A percentile compares a stretch with the other conserved stretches of the same genome.
phyloP scores from a whole-genome alignment of 495 filamentous ascomycete species.

The Glutinoglossum americanum region DNA sequence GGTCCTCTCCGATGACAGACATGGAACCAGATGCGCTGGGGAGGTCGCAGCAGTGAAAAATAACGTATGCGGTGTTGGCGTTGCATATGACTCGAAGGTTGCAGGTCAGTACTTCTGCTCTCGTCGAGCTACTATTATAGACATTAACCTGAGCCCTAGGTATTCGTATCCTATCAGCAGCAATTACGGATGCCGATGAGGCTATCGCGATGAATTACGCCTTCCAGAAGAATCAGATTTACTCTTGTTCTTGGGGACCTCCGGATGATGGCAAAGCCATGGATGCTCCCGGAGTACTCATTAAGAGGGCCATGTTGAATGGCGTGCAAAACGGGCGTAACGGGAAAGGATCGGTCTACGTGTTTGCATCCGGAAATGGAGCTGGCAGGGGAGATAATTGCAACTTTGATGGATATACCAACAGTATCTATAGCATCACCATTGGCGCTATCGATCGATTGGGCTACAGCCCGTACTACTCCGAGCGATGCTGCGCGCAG shows the following conservation, averaged over 20 bases:
- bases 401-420: constrained; percentile 98
- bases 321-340: constrained; percentile 72
- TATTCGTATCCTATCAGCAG: constrained; percentile 71
- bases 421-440: constrained; percentile 96
- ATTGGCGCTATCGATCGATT: constrained; percentile 82
- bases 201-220: constrained; percentile 81
- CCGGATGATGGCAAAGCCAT: constrained; percentile 82
- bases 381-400: constrained; percentile 80
- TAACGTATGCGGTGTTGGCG: constrained; percentile 83
- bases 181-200: constrained; percentile 86
- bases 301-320: constrained; percentile 75
- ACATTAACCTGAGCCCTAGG: not conserved
- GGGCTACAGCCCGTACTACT: constrained; percentile 75
- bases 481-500: constrained; percentile 86
- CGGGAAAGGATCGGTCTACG: constrained; percentile 77
- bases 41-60: constrained; percentile 84
- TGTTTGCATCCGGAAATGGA: constrained; percentile 93
- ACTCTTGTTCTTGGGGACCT: constrained; percentile 96
- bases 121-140: constrained; percentile 9
- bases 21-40: constrained; percentile 87
- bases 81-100: constrained; percentile 81
- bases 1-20: constrained; percentile 54
- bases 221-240: constrained; percentile 81
- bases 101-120: constrained; percentile 21
- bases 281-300: constrained; percentile 81